These are phyloP conservation scores for Aspergillus neotritici DNA, from an alignment of 2,329 filamentous ascomycete genomes.

Conservation along the genomic window DNA sequence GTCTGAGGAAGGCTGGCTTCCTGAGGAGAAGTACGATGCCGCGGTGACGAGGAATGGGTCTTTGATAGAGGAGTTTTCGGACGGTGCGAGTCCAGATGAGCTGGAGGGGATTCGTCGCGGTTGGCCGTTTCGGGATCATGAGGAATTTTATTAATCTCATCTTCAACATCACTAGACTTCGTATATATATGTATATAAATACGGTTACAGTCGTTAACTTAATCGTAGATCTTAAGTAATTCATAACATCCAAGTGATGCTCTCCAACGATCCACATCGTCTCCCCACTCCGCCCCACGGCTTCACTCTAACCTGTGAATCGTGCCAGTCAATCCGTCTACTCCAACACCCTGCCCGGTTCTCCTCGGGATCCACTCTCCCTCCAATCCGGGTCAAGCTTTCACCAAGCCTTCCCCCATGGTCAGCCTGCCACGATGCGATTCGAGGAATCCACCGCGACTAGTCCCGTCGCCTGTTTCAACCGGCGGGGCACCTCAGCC, in stretches of 20 bases:
- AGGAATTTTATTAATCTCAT: conserved; percentile 8
- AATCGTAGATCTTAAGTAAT: too few relatives aligned
- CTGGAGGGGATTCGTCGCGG: conserved; percentile 5
- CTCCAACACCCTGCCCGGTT: not conserved
- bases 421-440: conserved; percentile 8
- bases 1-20: conserved; percentile 16
- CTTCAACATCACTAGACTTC: too few relatives aligned
- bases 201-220: too few relatives aligned
- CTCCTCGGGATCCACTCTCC: too few relatives aligned
- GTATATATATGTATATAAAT: too few relatives aligned
- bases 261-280: too few relatives aligned
- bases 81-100: conserved; percentile 8
- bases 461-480: too few relatives aligned
- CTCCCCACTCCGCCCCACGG: conserved; percentile 4
- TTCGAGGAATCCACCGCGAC: not conserved
- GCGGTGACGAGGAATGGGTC: conserved; percentile 7
- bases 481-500: too few relatives aligned
- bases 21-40: conserved; percentile 4
- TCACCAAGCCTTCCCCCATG: conserved; percentile 16
- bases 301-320: conserved; percentile 1
- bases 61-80: conserved; percentile 6
- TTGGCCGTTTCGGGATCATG: conserved; percentile 15
- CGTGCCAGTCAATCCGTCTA: not conserved
- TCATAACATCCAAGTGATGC: too few relatives aligned
- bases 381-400: conserved; percentile 16